These are phyloP conservation scores for Fraxinus anomala DNA, from an alignment of 257 asterid genomes.

Conservation along the genomic window DNA sequence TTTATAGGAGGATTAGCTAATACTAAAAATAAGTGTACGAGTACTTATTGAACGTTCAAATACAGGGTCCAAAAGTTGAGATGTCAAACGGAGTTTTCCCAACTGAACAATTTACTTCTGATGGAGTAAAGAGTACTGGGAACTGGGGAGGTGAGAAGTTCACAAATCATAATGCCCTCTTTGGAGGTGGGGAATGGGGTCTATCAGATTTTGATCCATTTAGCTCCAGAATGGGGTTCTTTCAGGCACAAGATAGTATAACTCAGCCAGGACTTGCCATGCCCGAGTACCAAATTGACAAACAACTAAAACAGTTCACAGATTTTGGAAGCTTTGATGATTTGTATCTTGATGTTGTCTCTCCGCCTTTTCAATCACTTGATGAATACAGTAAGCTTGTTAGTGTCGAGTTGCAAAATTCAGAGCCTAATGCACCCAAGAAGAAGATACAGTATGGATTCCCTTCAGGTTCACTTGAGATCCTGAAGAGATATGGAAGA, in stretches of 20 bases:
- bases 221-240: not conserved
- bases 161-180: conserved; percentile 24
- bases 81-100: not conserved
- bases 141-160: conserved; percentile 4
- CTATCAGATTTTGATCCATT: conserved; percentile 14
- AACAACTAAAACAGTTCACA: conserved; percentile 5
- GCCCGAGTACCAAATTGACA: conserved; percentile 20
- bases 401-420: conserved; percentile 12
- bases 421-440: conserved; percentile 17
- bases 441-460: conserved; percentile 18
- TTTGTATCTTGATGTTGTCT: conserved; percentile 26
- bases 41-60: not conserved
- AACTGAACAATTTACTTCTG: not conserved
- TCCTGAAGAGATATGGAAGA: conserved; percentile 47
- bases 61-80: not conserved
- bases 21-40: not conserved
- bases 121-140: not conserved
- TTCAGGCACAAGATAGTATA: not conserved
- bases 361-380: conserved; percentile 20
- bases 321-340: conserved; percentile 27
- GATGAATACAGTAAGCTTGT: conserved; percentile 10
- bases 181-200: conserved; percentile 26
- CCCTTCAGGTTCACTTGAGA: conserved; percentile 42
- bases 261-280: not conserved
- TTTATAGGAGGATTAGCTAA: not conserved